These are phyloP conservation scores for Yamadazyma triangularis DNA, from an alignment of 1,139 yeast genomes.

Conservation along the genomic window DNA sequence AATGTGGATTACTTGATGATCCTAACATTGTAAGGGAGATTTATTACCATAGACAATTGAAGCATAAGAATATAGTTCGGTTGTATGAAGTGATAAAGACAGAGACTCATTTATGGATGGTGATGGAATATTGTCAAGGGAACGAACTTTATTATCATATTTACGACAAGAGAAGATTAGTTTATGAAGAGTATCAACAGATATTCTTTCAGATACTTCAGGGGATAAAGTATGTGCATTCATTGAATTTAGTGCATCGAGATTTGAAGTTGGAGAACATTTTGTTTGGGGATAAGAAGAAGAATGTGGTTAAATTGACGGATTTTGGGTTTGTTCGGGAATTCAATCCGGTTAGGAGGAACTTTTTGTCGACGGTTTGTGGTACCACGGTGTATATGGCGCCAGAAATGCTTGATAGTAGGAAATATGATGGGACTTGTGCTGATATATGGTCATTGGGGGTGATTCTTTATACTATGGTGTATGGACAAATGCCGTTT, in stretches of 20 bases:
- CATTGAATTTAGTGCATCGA: slow-evolving; percentile 79
- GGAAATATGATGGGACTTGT: slow-evolving; percentile 75
- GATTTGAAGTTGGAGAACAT: slow-evolving; percentile 88
- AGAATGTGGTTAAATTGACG: slow-evolving; percentile 60
- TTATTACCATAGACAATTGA: slow-evolving; percentile 79
- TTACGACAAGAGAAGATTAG: slow-evolving; percentile 51
- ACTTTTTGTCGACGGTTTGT: slow-evolving; percentile 75
- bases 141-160: slow-evolving; percentile 79
- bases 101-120: slow-evolving; percentile 80
- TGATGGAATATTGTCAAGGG: slow-evolving; percentile 84
- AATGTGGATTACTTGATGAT: slow-evolving; percentile 77
- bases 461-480: slow-evolving; percentile 82
- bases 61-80: slow-evolving; percentile 79
- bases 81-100: slow-evolving; percentile 84
- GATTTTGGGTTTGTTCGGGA: slow-evolving; percentile 96
- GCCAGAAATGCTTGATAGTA: slow-evolving; percentile 72
- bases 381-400: slow-evolving; percentile 98
- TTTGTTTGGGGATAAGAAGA: slow-evolving; percentile 62
- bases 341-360: slow-evolving; percentile 46
- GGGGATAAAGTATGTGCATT: slow-evolving; percentile 83
- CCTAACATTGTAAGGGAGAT: slow-evolving; percentile 89
- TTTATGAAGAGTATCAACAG: slow-evolving; percentile 49
- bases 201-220: slow-evolving; percentile 76
- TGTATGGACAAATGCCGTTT: slow-evolving; percentile 89
- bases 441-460: slow-evolving; percentile 94